A percentile compares a stretch with the other conserved stretches of the same genome.
These are phyloP conservation scores for Dipteronia sinensis DNA, from an alignment of 345 rosid genomes.

Conservation along the genomic window DNA sequence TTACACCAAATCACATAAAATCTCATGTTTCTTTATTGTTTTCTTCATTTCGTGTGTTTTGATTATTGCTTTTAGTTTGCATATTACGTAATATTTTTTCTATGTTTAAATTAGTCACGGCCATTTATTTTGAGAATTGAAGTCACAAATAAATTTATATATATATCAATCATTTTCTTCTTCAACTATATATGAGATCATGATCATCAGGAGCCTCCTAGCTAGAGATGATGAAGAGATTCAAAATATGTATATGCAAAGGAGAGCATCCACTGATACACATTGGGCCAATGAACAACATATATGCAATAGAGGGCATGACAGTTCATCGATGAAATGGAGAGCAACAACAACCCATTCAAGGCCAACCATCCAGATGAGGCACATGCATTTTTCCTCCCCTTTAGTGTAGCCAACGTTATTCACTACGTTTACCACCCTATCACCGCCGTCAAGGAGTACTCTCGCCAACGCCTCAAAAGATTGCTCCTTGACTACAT, in stretches of 20 bases:
- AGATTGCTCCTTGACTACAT: constrained; percentile 42
- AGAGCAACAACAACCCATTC: constrained; percentile 32
- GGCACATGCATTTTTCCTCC: constrained; percentile 53
- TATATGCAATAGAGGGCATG: constrained; percentile 57
- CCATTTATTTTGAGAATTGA: no score
- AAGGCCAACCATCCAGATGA: constrained; percentile 40
- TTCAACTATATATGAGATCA: not conserved
- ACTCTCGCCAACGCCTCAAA: constrained; percentile 26
- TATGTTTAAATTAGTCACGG: no score
- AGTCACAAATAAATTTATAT: no score
- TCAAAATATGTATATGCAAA: constrained; percentile 51
- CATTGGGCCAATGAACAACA: constrained; percentile 42
- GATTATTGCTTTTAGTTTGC: not conserved
- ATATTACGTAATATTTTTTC: no score
- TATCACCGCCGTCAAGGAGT: constrained; percentile 17
- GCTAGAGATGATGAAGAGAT: constrained; percentile 56
- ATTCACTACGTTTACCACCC: constrained; percentile 34
- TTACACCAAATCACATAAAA: no score
- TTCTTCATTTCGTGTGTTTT: not conserved
- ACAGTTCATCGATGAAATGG: constrained; percentile 56
- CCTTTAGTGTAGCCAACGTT: constrained; percentile 41
- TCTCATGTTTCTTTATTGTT: no score
- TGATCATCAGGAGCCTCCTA: constrained; percentile 44
- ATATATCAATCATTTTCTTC: no score
- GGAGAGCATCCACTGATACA: constrained; percentile 51